Percentiles rank a stretch among this genome's conserved stretches.
These are phyloP conservation scores for Effrenium voratum DNA, from an alignment of 73 alveolate genomes.

Conservation along the genomic window DNA sequence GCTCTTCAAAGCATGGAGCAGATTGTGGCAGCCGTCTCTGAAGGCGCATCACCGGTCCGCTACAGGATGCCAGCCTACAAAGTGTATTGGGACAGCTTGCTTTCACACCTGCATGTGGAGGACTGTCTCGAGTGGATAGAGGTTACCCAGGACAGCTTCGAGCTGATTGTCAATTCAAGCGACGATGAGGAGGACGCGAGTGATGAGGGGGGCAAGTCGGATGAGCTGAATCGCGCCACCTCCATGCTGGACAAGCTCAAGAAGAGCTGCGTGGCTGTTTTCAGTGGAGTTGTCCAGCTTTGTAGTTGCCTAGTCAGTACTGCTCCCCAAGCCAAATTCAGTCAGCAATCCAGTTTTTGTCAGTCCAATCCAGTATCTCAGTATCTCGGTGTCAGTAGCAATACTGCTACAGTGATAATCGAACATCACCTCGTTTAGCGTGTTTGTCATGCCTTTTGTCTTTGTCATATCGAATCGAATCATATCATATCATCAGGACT, in stretches of 20 bases:
- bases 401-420: no score
- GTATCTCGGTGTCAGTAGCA: no score
- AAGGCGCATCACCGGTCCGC: not conserved
- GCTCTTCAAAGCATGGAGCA: not conserved
- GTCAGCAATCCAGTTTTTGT: not conserved
- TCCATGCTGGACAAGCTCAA: not conserved
- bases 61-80: not conserved
- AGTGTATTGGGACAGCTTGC: not conserved
- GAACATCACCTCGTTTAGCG: no score
- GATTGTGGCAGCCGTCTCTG: not conserved
- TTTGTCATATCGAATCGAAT: no score
- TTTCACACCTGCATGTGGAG: not conserved
- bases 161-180: no score
- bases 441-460: no score
- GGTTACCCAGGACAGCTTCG: not conserved
- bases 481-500: no score
- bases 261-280: not conserved
- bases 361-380: no score
- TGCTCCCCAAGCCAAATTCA: not conserved
- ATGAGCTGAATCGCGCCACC: not conserved
- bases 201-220: not conserved
- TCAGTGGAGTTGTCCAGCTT: not conserved
- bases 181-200: not conserved
- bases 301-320: not conserved
- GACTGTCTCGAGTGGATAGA: not conserved